A percentile compares a stretch with the other conserved stretches of the same genome.
Conservation (phyloP, 805 yeast genomes). For the Cyberlindnera bimundalis region DNA sequence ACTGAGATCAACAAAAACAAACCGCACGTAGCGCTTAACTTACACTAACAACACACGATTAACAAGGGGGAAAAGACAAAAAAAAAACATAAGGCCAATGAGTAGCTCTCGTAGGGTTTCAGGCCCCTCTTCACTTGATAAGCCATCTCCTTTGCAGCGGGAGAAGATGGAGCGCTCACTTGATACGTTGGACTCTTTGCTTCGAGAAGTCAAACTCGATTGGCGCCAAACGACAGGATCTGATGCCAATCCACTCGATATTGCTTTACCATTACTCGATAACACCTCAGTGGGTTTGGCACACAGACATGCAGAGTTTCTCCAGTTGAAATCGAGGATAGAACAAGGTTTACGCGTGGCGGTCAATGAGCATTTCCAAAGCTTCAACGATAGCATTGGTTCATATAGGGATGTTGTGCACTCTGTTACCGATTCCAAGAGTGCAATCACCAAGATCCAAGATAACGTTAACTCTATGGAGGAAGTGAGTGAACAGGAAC, state of each 20-base stretch:
- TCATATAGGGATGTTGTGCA: slow-evolving; percentile 71
- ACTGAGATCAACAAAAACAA: too few relatives aligned
- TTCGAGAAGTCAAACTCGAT: slow-evolving; percentile 35
- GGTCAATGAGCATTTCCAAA: slow-evolving; percentile 78
- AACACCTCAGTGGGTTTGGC: slow-evolving; percentile 91
- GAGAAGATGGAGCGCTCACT: slow-evolving; percentile 19
- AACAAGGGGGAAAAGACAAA: not conserved
- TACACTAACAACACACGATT: not conserved
- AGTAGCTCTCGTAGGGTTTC: not conserved
- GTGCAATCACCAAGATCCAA: slow-evolving; percentile 46
- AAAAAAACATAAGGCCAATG: not conserved
- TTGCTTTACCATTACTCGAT: slow-evolving; percentile 80
- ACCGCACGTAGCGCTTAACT: too few relatives aligned
- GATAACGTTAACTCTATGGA: slow-evolving; percentile 18
- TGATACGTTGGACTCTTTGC: slow-evolving; percentile 18
- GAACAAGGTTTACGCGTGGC: slow-evolving; percentile 58
- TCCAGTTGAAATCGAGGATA: slow-evolving; percentile 53
- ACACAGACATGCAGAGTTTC: slow-evolving; percentile 64
- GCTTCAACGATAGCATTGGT: slow-evolving; percentile 82
- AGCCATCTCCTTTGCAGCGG: not conserved
- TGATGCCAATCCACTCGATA: slow-evolving; percentile 76
- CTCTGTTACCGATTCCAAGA: slow-evolving; percentile 63
- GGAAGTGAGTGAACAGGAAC: slow-evolving; percentile 1
- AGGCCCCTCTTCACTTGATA: not conserved
- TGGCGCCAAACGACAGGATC: slow-evolving; percentile 49